Evolutionary conservation across 2,329 filamentous ascomycete genomes (phyloP), one percentile per base, ranked within the genome.

Genomic region (Sporothrix brunneoviolacea): DNA sequence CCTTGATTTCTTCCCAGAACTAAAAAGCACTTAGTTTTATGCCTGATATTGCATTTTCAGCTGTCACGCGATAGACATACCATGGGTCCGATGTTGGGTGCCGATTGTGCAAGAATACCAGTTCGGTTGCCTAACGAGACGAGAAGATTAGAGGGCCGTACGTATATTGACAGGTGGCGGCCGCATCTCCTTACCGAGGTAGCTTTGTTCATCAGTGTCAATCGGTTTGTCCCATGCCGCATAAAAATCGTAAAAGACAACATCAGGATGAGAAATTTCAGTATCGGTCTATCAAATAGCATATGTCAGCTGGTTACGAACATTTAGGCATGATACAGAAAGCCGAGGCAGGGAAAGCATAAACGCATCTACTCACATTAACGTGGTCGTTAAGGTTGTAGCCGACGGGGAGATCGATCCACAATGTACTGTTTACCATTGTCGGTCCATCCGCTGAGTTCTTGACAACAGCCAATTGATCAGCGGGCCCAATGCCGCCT

Each of bases 221-320:
- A 68, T 72, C 1, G 75, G 75, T 30, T 66, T 65, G 58, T 76
- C 64, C 55, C 73, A 87, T 3, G 82, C 81, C 52, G 68, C 71
- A 60, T 82, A 83, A 60, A 83, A 85, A 68, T 86, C 77, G 59
- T 86, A 86, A 62, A 79, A 79, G 12, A 71, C 65, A 4, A 73
- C 70, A 28, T 69, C 61, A 1, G 72, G 70, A 51, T 74, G 71
- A 22, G 67, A 61, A 54, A 74, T 55, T 46, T 71, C 70, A 22
- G 68, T 61, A 49, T 77, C 74, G 39, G 75, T 28, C 24, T 77
- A n/a, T n/a, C n/a, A n/a, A n/a, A n/a, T n/a, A n/a, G n/a, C n/a
- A n/a, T n/a, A n/a, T n/a, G n/a, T n/a, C n/a, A n/a, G n/a, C n/a
- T n/a, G n/a, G n/a, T n/a, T n/a, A n/a, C n/a, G n/a, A n/a, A n/a